Evolutionary conservation across 2,329 filamentous ascomycete species (phyloP).

Genomic region (Cytospora piceicola): DNA sequence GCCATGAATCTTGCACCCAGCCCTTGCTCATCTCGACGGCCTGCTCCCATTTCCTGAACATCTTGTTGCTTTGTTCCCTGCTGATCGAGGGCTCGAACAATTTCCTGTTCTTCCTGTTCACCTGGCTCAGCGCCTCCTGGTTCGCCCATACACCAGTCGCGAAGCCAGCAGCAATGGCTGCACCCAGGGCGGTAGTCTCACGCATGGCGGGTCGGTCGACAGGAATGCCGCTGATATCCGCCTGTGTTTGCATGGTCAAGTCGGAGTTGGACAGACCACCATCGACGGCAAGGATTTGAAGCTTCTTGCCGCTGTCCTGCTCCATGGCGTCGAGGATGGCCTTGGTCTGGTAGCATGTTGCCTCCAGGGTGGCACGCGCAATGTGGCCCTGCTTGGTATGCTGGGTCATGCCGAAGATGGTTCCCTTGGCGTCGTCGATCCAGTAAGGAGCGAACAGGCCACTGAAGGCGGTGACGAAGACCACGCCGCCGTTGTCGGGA

Average conservation of each 20-base stretch:
- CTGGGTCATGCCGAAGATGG: slow-evolving; percentile 83
- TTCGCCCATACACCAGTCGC: slow-evolving; percentile 78
- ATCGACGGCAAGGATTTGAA: slow-evolving; percentile 79
- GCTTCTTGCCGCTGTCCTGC: slow-evolving; percentile 76
- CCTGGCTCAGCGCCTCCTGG: slow-evolving; percentile 72
- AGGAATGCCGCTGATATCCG: slow-evolving; percentile 80
- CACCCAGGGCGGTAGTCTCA: slow-evolving; percentile 86
- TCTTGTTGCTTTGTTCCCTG: slow-evolving; percentile 44
- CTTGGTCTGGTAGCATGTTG: slow-evolving; percentile 90
- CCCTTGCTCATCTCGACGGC: slow-evolving; percentile 63
- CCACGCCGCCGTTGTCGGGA: slow-evolving; percentile 77
- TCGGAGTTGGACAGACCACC: slow-evolving; percentile 89
- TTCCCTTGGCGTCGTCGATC: slow-evolving; percentile 91
- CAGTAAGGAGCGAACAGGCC: slow-evolving; percentile 92
- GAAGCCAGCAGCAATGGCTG: slow-evolving; percentile 87
- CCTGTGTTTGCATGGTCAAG: slow-evolving; percentile 89
- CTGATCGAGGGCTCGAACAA: slow-evolving; percentile 71
- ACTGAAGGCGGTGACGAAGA: slow-evolving; percentile 89
- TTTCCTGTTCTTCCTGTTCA: slow-evolving; percentile 71
- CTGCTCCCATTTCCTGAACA: slow-evolving; percentile 59
- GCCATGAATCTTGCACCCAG: slow-evolving; percentile 49
- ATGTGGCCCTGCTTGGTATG: slow-evolving; percentile 86
- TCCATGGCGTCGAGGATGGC: slow-evolving; percentile 93
- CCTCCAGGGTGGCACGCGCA: slow-evolving; percentile 85
- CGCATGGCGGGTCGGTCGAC: slow-evolving; percentile 86